phyloP scores from a whole-genome alignment of 2,329 filamentous ascomycete genomes.

The Aureobasidium musti region DNA sequence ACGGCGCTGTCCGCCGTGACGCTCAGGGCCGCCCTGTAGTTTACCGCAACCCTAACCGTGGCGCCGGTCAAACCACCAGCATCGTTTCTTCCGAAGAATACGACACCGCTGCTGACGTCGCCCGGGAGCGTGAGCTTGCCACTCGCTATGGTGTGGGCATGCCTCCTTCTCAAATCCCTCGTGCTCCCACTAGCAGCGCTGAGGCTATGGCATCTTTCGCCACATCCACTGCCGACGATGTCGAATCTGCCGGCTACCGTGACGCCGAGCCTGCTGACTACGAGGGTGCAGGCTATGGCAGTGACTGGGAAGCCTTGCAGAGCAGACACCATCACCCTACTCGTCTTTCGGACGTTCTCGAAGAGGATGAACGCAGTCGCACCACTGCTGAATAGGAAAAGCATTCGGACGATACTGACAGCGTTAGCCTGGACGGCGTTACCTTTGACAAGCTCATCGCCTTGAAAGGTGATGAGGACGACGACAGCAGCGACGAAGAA shows the following conservation, averaged over 20 bases:
- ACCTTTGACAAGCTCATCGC: neutral
- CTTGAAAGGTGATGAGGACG: neutral
- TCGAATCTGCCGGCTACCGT: conserved; percentile 33
- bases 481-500: neutral
- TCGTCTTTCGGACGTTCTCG: conserved; percentile 82
- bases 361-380: conserved; percentile 67
- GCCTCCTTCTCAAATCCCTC: conserved; percentile 32
- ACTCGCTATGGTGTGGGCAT: conserved; percentile 48
- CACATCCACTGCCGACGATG: conserved; percentile 30
- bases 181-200: conserved; percentile 38
- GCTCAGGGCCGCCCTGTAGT: conserved; percentile 62
- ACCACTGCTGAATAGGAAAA: conserved; percentile 36
- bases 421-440: neutral
- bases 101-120: conserved; percentile 55
- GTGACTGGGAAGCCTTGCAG: conserved; percentile 69
- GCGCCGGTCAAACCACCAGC: conserved; percentile 11
- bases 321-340: conserved; percentile 82
- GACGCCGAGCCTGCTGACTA: conserved; percentile 39
- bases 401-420: neutral
- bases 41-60: conserved; percentile 41
- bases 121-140: conserved; percentile 51
- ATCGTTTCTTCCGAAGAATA: conserved; percentile 56
- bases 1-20: conserved; percentile 64
- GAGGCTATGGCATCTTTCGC: conserved; percentile 39
- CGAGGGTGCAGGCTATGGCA: conserved; percentile 59